Conservation (phyloP, 129 eudicot genomes). For the Deinandra increscens region DNA sequence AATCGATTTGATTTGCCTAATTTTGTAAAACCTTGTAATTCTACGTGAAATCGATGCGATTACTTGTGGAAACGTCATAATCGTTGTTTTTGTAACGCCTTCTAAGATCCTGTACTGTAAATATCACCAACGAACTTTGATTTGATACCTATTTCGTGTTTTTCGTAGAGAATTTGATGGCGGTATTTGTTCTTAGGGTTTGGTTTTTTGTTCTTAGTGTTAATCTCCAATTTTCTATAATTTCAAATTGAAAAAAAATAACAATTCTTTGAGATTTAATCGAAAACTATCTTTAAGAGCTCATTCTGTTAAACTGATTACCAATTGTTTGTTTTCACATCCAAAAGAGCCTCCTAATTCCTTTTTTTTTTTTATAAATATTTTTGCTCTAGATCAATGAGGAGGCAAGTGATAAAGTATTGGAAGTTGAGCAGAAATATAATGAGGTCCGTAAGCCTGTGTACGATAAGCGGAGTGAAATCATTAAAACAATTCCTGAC, state of each 20-base stretch:
- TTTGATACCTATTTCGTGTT: constrained; percentile 1
- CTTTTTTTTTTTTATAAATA: not conserved
- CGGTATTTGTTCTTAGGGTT: not conserved
- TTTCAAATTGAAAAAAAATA: too few relatives aligned
- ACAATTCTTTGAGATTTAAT: not conserved
- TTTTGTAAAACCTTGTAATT: not conserved
- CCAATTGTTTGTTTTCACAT: not conserved
- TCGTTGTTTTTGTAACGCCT: not conserved
- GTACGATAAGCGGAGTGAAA: constrained; percentile 74
- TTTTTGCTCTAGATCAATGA: constrained; percentile 65
- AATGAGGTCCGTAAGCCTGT: constrained; percentile 77
- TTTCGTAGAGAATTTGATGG: not conserved
- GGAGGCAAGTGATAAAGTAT: constrained; percentile 81
- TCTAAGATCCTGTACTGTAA: not conserved
- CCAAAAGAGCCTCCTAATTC: not conserved
- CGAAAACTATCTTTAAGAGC: not conserved
- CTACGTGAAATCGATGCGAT: not conserved
- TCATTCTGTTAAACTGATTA: not conserved
- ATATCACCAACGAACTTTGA: not conserved
- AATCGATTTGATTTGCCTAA: not conserved
- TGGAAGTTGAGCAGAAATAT: constrained; percentile 85
- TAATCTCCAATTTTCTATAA: not conserved
- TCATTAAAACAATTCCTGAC: constrained; percentile 77
- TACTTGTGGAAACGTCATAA: constrained; percentile 3
- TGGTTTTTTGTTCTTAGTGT: not conserved